These are phyloP conservation scores for Carex sylvatica DNA, from an alignment of 202 grass and related monocot genomes.

Conservation along the genomic window DNA sequence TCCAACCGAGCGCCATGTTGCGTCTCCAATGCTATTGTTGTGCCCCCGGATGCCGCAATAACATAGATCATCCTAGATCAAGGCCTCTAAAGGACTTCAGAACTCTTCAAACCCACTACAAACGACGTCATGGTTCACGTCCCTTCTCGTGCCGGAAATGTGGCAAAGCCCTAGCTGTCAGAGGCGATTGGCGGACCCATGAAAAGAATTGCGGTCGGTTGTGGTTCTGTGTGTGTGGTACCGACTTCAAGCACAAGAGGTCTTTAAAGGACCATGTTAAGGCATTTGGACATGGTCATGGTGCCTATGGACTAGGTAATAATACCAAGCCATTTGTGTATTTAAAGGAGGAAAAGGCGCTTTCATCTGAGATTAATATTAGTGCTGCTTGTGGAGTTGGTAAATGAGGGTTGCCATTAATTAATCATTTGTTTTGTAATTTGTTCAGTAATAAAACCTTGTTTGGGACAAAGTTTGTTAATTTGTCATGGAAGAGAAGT, in stretches of 20 bases:
- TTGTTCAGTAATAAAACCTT: conserved; percentile 3
- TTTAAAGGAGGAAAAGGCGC: conserved; percentile 8
- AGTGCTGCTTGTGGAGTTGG: neutral
- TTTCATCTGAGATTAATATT: neutral
- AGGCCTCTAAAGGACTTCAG: conserved; percentile 97
- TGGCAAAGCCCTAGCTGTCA: conserved; percentile 87
- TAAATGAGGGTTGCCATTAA: neutral
- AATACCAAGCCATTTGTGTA: conserved; percentile 14
- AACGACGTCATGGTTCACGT: conserved; percentile 79
- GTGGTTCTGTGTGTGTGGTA: conserved; percentile 94
- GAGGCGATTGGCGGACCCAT: conserved; percentile 95
- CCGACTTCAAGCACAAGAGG: conserved; percentile 98
- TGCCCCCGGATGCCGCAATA: conserved; percentile 74
- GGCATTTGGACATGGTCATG: conserved; percentile 79
- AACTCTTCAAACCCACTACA: conserved; percentile 98
- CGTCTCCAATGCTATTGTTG: conserved; percentile 96
- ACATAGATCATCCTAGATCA: conserved; percentile 88
- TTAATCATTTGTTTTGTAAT: neutral
- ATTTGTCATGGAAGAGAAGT: neutral
- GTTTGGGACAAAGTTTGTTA: neutral
- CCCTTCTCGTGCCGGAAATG: conserved; percentile 95
- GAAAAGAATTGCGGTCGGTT: conserved; percentile 98
- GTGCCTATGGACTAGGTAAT: conserved; percentile 34
- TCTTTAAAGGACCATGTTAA: conserved; percentile 94
- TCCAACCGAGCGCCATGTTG: conserved; percentile 95